A percentile compares a stretch with the other conserved stretches of the same genome.
phyloP scores from a whole-genome alignment of 148 eudicot genomes.

The Vaccinium macrocarpon region DNA sequence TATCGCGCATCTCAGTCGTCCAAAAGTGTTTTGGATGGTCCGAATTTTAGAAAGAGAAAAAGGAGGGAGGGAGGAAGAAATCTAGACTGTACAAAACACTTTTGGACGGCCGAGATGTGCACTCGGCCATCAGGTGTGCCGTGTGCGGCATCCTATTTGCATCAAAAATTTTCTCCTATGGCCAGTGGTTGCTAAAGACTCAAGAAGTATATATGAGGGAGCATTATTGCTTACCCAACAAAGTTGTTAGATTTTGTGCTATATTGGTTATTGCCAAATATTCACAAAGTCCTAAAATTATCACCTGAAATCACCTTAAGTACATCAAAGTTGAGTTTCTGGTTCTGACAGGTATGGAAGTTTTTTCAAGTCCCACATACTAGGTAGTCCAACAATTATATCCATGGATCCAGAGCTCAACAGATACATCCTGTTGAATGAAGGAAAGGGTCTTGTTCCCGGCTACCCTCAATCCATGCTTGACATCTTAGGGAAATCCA shows the following conservation, averaged over 20 bases:
- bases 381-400: slow-evolving; percentile 75
- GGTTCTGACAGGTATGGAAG: slow-evolving; percentile 50
- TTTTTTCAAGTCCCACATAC: slow-evolving; percentile 70
- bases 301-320: too few relatives aligned
- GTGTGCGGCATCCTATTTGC: too few relatives aligned
- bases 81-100: too few relatives aligned
- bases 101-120: too few relatives aligned
- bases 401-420: slow-evolving; percentile 80
- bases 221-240: neutral
- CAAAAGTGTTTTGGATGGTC: too few relatives aligned
- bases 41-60: too few relatives aligned
- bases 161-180: too few relatives aligned
- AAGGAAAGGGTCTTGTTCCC: slow-evolving; percentile 70
- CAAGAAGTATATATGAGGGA: neutral
- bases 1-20: too few relatives aligned
- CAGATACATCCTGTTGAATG: slow-evolving; percentile 71
- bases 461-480: slow-evolving; percentile 80
- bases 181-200: neutral
- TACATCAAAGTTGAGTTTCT: too few relatives aligned
- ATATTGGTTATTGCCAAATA: neutral
- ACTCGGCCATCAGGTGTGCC: too few relatives aligned
- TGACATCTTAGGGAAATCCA: slow-evolving; percentile 60
- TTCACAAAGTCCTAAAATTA: neutral
- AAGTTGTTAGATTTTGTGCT: neutral
- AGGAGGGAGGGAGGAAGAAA: too few relatives aligned